A percentile compares a stretch with the other conserved stretches of the same genome.
These are phyloP conservation scores for Diaporthe amygdali DNA, from an alignment of 2,329 filamentous ascomycete genomes.

Conservation along the genomic window DNA sequence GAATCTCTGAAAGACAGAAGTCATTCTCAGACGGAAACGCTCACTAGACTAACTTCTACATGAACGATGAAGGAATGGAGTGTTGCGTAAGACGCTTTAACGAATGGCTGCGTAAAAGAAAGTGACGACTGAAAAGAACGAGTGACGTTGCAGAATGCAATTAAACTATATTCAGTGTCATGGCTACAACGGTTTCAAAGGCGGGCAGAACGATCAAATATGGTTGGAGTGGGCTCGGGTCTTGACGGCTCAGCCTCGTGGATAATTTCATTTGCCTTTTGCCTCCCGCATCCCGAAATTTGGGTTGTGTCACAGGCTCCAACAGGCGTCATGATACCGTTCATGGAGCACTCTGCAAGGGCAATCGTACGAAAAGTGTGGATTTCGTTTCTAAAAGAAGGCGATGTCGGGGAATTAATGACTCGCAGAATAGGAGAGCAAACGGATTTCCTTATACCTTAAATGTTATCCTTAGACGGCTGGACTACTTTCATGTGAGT, in stretches of 20 bases:
- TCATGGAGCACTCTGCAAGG: not conserved
- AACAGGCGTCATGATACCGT: not conserved
- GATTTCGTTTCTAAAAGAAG: not conserved
- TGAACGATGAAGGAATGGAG: not conserved
- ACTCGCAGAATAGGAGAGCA: not conserved
- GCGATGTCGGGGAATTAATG: not conserved
- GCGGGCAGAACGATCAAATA: not conserved
- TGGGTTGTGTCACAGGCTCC: not conserved
- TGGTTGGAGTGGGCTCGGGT: not conserved
- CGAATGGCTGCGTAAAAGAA: not conserved
- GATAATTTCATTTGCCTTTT: not conserved
- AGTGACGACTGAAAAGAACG: not conserved
- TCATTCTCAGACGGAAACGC: not conserved
- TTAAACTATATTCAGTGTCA: not conserved
- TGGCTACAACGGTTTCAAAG: not conserved
- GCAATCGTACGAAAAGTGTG: not conserved
- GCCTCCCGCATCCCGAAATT: constrained; percentile 7
- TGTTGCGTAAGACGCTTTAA: not conserved
- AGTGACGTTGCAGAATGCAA: not conserved
- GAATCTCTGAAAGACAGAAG: not conserved
- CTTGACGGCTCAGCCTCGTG: not conserved
- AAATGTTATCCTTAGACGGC: too few relatives aligned
- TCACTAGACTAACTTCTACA: too few relatives aligned
- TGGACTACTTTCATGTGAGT: too few relatives aligned
- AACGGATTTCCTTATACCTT: not conserved